These are phyloP conservation scores for Parafenestella ontariensis DNA, from an alignment of 2,329 filamentous ascomycete species.

Conservation along the genomic window DNA sequence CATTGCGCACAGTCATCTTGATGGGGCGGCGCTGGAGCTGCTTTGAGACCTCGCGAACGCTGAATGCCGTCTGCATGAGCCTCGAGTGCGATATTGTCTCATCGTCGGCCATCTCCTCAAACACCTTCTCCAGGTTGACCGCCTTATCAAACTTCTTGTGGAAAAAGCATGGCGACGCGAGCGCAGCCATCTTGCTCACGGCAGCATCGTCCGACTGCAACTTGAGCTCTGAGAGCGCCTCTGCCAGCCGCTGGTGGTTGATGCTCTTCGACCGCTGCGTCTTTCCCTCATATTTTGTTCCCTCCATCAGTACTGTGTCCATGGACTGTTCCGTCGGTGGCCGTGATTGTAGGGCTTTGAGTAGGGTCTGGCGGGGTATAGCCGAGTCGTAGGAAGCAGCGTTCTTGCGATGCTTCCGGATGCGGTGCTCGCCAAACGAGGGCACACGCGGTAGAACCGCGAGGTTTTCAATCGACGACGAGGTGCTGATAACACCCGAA, in stretches of 20 bases:
- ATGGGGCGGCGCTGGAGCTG: constrained; percentile 92
- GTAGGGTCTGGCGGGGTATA: constrained; percentile 79
- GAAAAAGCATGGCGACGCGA: constrained; percentile 96
- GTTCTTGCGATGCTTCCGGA: constrained; percentile 48
- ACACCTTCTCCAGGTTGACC: constrained; percentile 90
- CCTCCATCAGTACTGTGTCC: constrained; percentile 64
- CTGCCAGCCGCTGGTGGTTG: constrained; percentile 65
- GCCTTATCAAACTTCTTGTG: constrained; percentile 96
- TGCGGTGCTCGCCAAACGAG: constrained; percentile 48
- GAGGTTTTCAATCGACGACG: constrained; percentile 47
- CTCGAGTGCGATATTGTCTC: constrained; percentile 93
- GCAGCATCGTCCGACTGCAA: constrained; percentile 52
- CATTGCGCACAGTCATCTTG: constrained; percentile 86
- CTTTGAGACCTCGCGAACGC: constrained; percentile 93
- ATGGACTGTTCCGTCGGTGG: constrained; percentile 64
- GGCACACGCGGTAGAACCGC: constrained; percentile 39
- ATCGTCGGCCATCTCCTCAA: constrained; percentile 89
- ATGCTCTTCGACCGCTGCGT: constrained; percentile 38
- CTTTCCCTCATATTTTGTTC: constrained; percentile 42
- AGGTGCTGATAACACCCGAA: constrained; percentile 33
- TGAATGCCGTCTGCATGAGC: constrained; percentile 92
- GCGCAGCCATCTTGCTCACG: constrained; percentile 63
- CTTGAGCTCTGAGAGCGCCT: constrained; percentile 62
- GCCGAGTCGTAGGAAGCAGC: constrained; percentile 65
- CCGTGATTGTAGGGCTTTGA: constrained; percentile 78